phyloP scores from a whole-genome alignment of 352 stramenopile genomes.

The Pythium coloratum region DNA sequence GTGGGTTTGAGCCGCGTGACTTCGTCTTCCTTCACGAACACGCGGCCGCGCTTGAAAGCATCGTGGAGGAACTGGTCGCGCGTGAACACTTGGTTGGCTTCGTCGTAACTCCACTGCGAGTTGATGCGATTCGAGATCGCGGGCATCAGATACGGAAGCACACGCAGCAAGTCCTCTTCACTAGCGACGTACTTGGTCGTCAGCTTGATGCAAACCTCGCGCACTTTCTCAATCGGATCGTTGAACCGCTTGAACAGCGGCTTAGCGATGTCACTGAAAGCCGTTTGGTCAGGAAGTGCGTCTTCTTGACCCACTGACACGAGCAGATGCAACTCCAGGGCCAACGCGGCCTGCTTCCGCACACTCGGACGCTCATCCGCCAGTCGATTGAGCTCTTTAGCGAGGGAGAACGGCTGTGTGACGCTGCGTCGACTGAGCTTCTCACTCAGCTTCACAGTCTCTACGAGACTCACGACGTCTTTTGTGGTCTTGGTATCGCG shows the following conservation, averaged over 20 bases:
- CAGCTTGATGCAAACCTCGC: constrained; percentile 66
- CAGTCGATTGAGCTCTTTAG: constrained; percentile 56
- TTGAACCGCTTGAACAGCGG: constrained; percentile 84
- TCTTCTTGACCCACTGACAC: background rate
- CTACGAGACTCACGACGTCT: background rate
- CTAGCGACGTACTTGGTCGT: constrained; percentile 42
- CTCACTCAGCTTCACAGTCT: background rate
- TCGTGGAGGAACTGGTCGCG: constrained; percentile 68
- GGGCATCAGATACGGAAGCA: constrained; percentile 76
- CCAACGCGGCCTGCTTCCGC: constrained; percentile 61
- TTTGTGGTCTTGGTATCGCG: background rate
- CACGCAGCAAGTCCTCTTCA: constrained; percentile 60
- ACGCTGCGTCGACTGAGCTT: background rate
- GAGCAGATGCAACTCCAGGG: constrained; percentile 47
- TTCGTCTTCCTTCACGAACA: constrained; percentile 53
- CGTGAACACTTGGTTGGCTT: constrained; percentile 75
- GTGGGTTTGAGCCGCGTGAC: constrained; percentile 42
- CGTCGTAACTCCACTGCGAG: constrained; percentile 68
- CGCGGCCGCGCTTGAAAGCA: constrained; percentile 68
- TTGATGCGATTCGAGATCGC: constrained; percentile 65
- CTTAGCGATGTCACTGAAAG: constrained; percentile 62
- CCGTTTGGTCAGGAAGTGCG: background rate
- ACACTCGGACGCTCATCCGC: constrained; percentile 45
- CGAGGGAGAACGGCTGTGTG: constrained; percentile 33
- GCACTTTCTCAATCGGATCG: constrained; percentile 76